phyloP scores from a whole-genome alignment of 2,329 filamentous ascomycete species.

The Xylaria sp. region DNA sequence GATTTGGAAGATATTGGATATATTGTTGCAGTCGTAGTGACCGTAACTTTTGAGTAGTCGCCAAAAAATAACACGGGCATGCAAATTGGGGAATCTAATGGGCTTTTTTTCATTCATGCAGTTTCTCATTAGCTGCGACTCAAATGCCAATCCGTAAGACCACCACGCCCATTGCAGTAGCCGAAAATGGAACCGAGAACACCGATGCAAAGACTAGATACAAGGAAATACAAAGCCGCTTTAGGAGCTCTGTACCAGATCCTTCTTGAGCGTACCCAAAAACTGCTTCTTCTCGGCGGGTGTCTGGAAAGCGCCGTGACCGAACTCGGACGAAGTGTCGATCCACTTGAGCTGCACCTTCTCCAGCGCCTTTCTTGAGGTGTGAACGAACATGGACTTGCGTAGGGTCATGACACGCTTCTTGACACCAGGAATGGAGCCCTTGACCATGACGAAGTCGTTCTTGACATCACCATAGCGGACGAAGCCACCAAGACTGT shows the following conservation, averaged over 20 bases:
- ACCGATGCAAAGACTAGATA: slow-evolving; percentile 64
- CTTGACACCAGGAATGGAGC: slow-evolving; percentile 96
- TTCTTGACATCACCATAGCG: slow-evolving; percentile 99
- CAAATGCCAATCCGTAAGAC: slow-evolving; percentile 48
- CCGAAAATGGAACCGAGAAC: slow-evolving; percentile 60
- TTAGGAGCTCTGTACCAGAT: slow-evolving; percentile 66
- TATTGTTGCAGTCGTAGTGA: not conserved
- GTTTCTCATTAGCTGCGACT: slow-evolving; percentile 50
- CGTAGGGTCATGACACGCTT: slow-evolving; percentile 99
- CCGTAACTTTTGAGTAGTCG: not conserved
- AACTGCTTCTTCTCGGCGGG: slow-evolving; percentile 97
- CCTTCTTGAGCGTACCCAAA: slow-evolving; percentile 99
- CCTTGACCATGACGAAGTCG: slow-evolving; percentile 98
- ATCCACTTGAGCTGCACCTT: slow-evolving; percentile 99
- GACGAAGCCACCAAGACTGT: slow-evolving; percentile 97
- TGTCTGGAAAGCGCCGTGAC: slow-evolving; percentile 99
- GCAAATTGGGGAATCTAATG: slow-evolving; percentile 36
- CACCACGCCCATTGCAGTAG: slow-evolving; percentile 48
- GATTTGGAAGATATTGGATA: not conserved
- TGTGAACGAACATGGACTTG: slow-evolving; percentile 99
- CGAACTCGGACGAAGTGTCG: slow-evolving; percentile 99
- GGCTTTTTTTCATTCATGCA: slow-evolving; percentile 48
- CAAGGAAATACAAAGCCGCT: slow-evolving; percentile 53
- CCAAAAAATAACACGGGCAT: not conserved
- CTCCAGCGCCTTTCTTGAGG: slow-evolving; percentile 93